Base-by-base conservation (phyloP, 1,139 yeast genomes). In the Blastobotrys serpentis region DNA sequence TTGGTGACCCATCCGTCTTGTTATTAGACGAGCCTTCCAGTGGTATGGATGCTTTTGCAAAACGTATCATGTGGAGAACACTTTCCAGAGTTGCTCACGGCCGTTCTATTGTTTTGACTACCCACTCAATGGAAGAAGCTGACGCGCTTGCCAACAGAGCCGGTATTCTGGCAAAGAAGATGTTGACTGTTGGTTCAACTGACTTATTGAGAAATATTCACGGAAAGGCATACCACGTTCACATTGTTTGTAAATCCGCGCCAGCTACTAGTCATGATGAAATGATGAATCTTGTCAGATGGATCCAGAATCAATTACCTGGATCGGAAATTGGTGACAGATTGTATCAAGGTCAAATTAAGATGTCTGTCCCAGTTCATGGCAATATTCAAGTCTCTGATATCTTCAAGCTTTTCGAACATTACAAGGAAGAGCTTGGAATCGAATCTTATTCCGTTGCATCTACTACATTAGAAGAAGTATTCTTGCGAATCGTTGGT, bases 11-110 rank as follows among this genome's bases (percentile, higher is more conserved):
- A 0, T 79, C 82, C 50, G 90, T 89, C 67, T 79, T 89, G 73
- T 79, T 89, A 70, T 82, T 89, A 71, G 97, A 89, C 79, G 97
- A 89, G 78, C 97, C 97, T 2, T 86, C 95, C 0, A 84, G 94
- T 1, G 96, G 96, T 0, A 74, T 88, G 58, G 96, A 88, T 63
- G 82, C 94, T 5, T 79, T 85, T 52, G 69, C 71, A n/a, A 68
- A 68, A 52, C 61, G 72, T 6, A 62, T 67, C 37, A 68, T 68
- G 70, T 68, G 72, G 72, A 56, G 58, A 42, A 67, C 70, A 1
- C 51, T 68, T 18, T 55, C 67, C 1, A 49, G 58, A 10, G 67
- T 68, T 1, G 49, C 68, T 2, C 61, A 53, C 8, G 66, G 66
- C 13, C 55, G 69, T 8, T 61, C 70, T 13, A 67, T 67, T 47